phyloP scores from a whole-genome alignment of 1,284 basidiomycete genomes.

The Veloboletus limbatus region DNA sequence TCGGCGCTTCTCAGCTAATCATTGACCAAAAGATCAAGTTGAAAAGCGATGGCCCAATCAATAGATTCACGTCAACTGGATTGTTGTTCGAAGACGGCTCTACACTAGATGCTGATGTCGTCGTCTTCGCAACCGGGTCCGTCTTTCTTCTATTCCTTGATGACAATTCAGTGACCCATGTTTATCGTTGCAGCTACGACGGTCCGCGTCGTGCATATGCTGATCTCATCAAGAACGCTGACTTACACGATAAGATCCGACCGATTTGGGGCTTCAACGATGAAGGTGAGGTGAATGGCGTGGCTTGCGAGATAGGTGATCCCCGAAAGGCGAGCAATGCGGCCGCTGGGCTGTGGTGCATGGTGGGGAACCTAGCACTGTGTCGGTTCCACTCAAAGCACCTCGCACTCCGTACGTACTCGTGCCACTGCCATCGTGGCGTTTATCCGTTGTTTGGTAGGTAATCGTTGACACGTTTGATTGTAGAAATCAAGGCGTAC shows the following conservation, averaged over 20 bases:
- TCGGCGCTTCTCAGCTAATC: constrained; percentile 63
- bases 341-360: constrained; percentile 49
- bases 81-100: constrained; percentile 66
- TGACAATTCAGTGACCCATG: constrained; percentile 14
- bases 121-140: constrained; percentile 63
- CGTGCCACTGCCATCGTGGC: too few species aligned
- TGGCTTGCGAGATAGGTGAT: constrained; percentile 52
- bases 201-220: constrained; percentile 28
- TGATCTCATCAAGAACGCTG: constrained; percentile 26
- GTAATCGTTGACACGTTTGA: constrained; percentile 42
- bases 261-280: constrained; percentile 61
- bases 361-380: constrained; percentile 35
- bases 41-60: constrained; percentile 59
- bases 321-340: constrained; percentile 29
- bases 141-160: constrained; percentile 3
- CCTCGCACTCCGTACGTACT: constrained; percentile 39
- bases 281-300: constrained; percentile 61
- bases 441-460: too few species aligned
- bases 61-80: constrained; percentile 52
- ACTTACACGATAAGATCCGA: constrained; percentile 28
- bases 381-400: constrained; percentile 41
- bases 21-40: constrained; percentile 73
- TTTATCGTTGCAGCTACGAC: constrained; percentile 33
- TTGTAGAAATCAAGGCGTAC: constrained; percentile 58
- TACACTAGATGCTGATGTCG: constrained; percentile 56